Conservation (phyloP, 2,329 filamentous ascomycete species). For the Neonectria neomacrospora region DNA sequence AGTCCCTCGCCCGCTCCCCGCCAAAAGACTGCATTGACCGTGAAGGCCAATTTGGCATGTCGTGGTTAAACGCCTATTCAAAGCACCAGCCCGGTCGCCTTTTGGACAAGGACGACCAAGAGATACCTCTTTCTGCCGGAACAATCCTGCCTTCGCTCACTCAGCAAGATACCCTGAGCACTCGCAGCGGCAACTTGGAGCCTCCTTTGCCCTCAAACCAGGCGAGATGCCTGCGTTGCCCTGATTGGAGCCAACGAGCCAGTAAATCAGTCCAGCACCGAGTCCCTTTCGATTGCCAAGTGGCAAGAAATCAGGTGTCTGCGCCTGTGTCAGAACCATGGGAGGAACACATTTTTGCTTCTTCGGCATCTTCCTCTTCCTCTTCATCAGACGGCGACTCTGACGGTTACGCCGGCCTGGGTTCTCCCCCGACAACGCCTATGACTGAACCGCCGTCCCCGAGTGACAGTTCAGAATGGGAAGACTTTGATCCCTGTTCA, state of each 20-base stretch:
- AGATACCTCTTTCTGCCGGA: neutral
- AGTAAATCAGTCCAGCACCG: neutral
- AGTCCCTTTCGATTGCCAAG: neutral
- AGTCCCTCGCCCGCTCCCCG: slow-evolving; percentile 2
- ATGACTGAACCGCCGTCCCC: neutral
- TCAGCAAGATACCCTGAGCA: slow-evolving; percentile 18
- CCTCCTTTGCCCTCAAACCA: neutral
- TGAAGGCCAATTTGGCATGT: neutral
- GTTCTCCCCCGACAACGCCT: neutral
- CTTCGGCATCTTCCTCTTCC: neutral
- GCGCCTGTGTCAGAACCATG: neutral
- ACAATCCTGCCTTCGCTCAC: slow-evolving; percentile 9
- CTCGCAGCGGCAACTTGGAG: neutral
- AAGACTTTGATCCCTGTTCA: neutral
- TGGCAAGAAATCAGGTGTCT: neutral
- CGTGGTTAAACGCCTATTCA: slow-evolving; percentile 4
- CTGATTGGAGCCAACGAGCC: neutral
- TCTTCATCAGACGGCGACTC: neutral
- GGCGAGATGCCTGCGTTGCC: neutral
- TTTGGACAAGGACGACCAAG: neutral
- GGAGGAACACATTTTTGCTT: neutral
- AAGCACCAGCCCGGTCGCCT: neutral
- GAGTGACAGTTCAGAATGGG: neutral
- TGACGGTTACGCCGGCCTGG: neutral
- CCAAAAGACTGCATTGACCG: neutral